Base-by-base conservation (phyloP, 768 basidiomycete species). In the Suillus plorans region DNA sequence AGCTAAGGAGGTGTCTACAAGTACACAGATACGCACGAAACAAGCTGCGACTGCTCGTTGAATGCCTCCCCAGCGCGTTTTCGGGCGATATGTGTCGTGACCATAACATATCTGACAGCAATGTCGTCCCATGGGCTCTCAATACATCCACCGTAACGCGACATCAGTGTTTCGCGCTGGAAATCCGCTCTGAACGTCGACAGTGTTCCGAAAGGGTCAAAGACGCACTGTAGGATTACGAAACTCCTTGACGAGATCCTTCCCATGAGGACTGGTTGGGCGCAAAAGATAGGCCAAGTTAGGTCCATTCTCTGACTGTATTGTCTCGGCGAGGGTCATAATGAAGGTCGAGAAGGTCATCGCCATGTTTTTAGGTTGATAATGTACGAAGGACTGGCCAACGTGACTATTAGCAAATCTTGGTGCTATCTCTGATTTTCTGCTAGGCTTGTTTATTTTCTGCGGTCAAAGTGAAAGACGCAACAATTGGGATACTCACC, bases 41-140 rank as follows among this genome's bases (percentile, higher is more conserved):
- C 86, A 9, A 94, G 84, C 36, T 84, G 82, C 16, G 87, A 85
- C 60, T 95, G 89, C 69, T 93, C 91, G 68, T 88, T 90, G 76
- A 94, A 95, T 39, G 92, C 93, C 49, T 91, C 91, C 31, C 76
- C 81, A 25, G 84, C 82, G 49, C 88, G 81, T 70, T 86, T 84
- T 69, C 86, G 89, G 47, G 87, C 88, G 45, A 89, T 83, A 74
- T 91, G 85, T 37, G 85, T 84, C 66, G 90, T 88, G 28, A 89
- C 87, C 69, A 94, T 77, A 20, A 94, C 86, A 73, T 94, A 94
- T 72, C 91, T 89, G 58, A 94, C 85, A 9, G 90, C 87, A 69
- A 95, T 89, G 61, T 94, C 93, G 66, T 93, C 92, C 92, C 93
- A 95, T 7, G 94, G 94, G 56, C 76, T 78, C 63, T 85, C 82